Conservation (phyloP, 306 rosid genomes). For the Calophaca sinica region DNA sequence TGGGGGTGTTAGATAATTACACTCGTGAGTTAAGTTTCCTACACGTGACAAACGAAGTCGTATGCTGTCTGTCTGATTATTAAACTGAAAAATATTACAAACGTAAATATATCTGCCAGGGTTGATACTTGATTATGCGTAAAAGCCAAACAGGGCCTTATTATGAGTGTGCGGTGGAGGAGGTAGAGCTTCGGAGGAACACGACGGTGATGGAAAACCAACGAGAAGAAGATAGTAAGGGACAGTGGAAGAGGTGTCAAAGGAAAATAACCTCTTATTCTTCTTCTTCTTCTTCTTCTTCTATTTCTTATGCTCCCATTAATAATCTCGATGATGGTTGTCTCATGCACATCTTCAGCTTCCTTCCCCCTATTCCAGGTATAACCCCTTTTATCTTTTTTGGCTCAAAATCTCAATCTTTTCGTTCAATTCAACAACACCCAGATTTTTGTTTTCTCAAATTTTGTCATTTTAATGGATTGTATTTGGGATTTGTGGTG, state of each 20-base stretch:
- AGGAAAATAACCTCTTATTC: conserved; percentile 40
- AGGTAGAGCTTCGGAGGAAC: conserved; percentile 25
- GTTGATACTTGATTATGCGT: not conserved
- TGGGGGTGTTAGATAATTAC: too few relatives aligned
- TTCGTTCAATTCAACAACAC: conserved; percentile 41
- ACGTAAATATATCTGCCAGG: not conserved
- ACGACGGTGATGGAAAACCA: conserved; percentile 35
- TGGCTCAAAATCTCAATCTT: not conserved
- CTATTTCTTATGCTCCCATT: conserved; percentile 55
- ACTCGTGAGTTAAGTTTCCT: too few relatives aligned
- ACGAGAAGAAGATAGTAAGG: not conserved
- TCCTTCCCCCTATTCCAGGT: conserved; percentile 96
- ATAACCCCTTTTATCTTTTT: not conserved
- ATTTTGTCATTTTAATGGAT: conserved; percentile 14
- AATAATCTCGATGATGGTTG: conserved; percentile 86
- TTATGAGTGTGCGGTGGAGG: not conserved
- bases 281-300: conserved; percentile 44
- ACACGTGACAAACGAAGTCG: too few relatives aligned
- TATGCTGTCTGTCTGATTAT: not conserved
- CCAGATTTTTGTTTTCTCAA: conserved; percentile 35
- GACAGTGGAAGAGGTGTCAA: conserved; percentile 45
- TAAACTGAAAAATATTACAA: not conserved
- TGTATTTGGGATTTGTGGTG: conserved; percentile 27
- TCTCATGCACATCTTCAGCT: conserved; percentile 93
- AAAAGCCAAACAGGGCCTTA: conserved; percentile 42